These are phyloP conservation scores for Paraphaeosphaeria minitans DNA, from an alignment of 2,329 filamentous ascomycete species.

Conservation along the genomic window DNA sequence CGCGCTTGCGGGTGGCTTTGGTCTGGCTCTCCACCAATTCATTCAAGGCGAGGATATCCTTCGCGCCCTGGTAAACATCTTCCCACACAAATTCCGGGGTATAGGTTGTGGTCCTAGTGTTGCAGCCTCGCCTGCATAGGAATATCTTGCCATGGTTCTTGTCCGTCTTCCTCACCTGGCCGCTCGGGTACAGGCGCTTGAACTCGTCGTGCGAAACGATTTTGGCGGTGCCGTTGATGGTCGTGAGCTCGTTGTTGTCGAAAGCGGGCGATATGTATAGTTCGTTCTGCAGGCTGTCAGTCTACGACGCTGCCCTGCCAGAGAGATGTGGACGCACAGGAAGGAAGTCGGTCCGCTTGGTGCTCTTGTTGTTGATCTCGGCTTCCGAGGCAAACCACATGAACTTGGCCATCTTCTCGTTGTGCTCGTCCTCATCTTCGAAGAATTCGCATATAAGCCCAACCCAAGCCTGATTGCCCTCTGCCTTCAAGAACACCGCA, in stretches of 20 bases:
- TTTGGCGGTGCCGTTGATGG: slow-evolving; percentile 87
- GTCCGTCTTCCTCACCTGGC: slow-evolving; percentile 73
- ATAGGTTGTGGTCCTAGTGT: slow-evolving; percentile 85
- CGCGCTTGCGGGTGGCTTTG: slow-evolving; percentile 68
- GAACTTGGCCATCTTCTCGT: slow-evolving; percentile 78
- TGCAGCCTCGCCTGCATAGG: slow-evolving; percentile 86
- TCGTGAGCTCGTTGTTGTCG: slow-evolving; percentile 83
- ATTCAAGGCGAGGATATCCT: slow-evolving; percentile 69
- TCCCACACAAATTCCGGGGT: slow-evolving; percentile 94
- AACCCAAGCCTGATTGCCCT: slow-evolving; percentile 90
- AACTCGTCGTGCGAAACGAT: slow-evolving; percentile 77
- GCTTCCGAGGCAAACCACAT: slow-evolving; percentile 96
- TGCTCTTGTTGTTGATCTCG: slow-evolving; percentile 82
- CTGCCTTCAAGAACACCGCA: slow-evolving; percentile 83
- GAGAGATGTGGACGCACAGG: slow-evolving; percentile 55
- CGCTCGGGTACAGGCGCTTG: slow-evolving; percentile 70
- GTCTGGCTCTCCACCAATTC: slow-evolving; percentile 73
- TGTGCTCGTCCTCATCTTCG: slow-evolving; percentile 59
- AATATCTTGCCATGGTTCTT: slow-evolving; percentile 85
- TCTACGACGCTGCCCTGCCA: background rate
- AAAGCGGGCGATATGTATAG: slow-evolving; percentile 88
- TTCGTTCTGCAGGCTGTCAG: slow-evolving; percentile 68
- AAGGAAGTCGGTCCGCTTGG: slow-evolving; percentile 80
- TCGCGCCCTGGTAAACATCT: slow-evolving; percentile 72
- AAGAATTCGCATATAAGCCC: slow-evolving; percentile 85